phyloP scores from a whole-genome alignment of 805 yeast species.

The Wickerhamomyces bovis region DNA sequence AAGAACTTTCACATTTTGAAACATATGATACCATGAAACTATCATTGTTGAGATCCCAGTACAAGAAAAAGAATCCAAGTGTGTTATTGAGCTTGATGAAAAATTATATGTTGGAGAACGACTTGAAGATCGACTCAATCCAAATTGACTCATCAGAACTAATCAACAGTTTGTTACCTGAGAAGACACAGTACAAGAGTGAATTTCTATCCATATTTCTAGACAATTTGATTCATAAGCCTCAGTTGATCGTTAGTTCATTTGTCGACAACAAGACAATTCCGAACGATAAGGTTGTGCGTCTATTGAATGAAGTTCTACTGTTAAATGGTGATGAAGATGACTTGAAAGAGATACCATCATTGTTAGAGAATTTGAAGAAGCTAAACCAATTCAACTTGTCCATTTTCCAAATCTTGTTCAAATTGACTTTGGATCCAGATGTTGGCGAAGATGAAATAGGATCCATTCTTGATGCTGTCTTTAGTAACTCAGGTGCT shows the following conservation, averaged over 20 bases:
- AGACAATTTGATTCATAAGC: conserved; percentile 14
- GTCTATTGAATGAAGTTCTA: conserved; percentile 7
- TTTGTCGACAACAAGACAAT: conserved; percentile 3
- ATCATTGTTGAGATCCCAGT: conserved; percentile 16
- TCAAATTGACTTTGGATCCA: conserved; percentile 25
- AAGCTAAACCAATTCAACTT: conserved; percentile 34
- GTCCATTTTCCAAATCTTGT: conserved; percentile 35
- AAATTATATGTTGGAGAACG: conserved; percentile 10
- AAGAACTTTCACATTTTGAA: conserved; percentile 12
- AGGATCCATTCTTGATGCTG: conserved; percentile 5
- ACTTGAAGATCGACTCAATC: conserved; percentile 11
- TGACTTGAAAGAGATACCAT: background rate
- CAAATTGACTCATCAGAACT: conserved; percentile 23
- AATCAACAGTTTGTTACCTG: conserved; percentile 16
- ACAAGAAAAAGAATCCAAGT: conserved; percentile 14
- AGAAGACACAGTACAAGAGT: conserved; percentile 10
- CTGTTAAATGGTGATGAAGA: background rate
- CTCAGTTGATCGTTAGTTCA: conserved; percentile 4
- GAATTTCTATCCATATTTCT: conserved; percentile 15
- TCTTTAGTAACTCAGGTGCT: conserved; percentile 4
- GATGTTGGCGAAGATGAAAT: conserved; percentile 11
- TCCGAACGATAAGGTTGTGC: conserved; percentile 1
- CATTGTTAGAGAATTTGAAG: conserved; percentile 18
- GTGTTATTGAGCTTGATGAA: conserved; percentile 14
- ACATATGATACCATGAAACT: conserved; percentile 17